Evolutionary conservation across 2,329 filamentous ascomycete species (phyloP).

Genomic region (Colletotrichum musicola): DNA sequence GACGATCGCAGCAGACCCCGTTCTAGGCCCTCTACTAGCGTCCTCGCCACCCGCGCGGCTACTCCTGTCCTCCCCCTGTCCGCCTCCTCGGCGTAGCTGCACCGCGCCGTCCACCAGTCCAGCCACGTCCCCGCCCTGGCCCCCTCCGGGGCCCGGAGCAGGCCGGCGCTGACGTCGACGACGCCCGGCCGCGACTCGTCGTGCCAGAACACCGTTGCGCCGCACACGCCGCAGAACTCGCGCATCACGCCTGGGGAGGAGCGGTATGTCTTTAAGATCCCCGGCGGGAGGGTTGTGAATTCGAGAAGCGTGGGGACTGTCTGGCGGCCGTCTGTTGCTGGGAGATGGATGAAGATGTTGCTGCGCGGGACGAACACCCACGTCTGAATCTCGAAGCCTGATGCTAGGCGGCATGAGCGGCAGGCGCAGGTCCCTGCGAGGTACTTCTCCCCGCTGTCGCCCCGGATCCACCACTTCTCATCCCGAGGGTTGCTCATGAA

Average conservation of each 20-base stretch:
- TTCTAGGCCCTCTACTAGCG: slow-evolving; percentile 46
- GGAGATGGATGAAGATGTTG: slow-evolving; percentile 64
- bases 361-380: slow-evolving; percentile 75
- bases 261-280: slow-evolving; percentile 63
- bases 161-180: slow-evolving; percentile 73
- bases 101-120: slow-evolving; percentile 69
- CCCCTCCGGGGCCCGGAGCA: slow-evolving; percentile 64
- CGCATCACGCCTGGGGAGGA: slow-evolving; percentile 67
- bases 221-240: slow-evolving; percentile 73
- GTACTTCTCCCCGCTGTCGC: slow-evolving; percentile 60
- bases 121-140: slow-evolving; percentile 70
- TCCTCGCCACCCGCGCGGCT: slow-evolving; percentile 43
- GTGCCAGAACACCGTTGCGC: slow-evolving; percentile 75
- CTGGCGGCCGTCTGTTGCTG: neutral
- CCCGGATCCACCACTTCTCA: slow-evolving; percentile 72
- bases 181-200: slow-evolving; percentile 64
- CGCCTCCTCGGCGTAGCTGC: slow-evolving; percentile 71
- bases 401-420: slow-evolving; percentile 69
- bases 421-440: slow-evolving; percentile 73
- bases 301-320: slow-evolving; percentile 45
- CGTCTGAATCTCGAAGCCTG: slow-evolving; percentile 73
- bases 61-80: slow-evolving; percentile 45
- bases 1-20: slow-evolving; percentile 41
- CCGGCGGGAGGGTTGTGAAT: slow-evolving; percentile 51
- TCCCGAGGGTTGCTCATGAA: slow-evolving; percentile 57